Percentiles rank a stretch among this genome's conserved stretches.
Conservation (phyloP, 805 yeast species). For the Candida nemodendra region DNA sequence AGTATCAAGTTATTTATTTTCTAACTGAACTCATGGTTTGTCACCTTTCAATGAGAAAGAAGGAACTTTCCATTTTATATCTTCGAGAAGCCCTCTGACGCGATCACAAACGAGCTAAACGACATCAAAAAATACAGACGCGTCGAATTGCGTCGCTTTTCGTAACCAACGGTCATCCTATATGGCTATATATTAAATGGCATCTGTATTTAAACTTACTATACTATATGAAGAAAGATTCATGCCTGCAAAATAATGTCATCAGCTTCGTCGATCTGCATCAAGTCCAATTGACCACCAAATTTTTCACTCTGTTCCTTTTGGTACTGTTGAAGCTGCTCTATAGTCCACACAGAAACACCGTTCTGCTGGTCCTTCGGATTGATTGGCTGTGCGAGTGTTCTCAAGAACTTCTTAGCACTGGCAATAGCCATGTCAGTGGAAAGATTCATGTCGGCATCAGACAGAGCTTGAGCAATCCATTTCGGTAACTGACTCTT, state of each 20-base stretch:
- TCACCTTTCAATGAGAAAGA: too few relatives aligned
- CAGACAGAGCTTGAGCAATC: constrained; percentile 91
- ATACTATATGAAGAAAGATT: constrained; percentile 1
- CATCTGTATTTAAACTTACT: background rate
- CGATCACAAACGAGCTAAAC: constrained; percentile 5
- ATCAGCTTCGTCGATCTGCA: constrained; percentile 35
- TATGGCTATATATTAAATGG: background rate
- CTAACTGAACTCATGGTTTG: too few relatives aligned
- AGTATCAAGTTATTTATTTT: too few relatives aligned
- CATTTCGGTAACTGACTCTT: constrained; percentile 90
- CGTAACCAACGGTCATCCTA: too few relatives aligned
- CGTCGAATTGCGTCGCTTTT: too few relatives aligned
- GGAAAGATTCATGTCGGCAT: constrained; percentile 87
- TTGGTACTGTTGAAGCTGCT: constrained; percentile 63
- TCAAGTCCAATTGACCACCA: constrained; percentile 19
- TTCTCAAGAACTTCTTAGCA: constrained; percentile 87
- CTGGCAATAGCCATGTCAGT: constrained; percentile 97
- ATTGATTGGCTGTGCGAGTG: constrained; percentile 91
- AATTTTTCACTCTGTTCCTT: constrained; percentile 39
- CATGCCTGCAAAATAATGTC: background rate
- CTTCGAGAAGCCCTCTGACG: background rate
- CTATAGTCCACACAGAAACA: constrained; percentile 85
- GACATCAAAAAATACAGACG: constrained; percentile 1
- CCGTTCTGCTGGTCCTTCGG: constrained; percentile 86
- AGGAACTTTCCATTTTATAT: too few relatives aligned